A percentile compares a stretch with the other conserved stretches of the same genome.
phyloP scores from a whole-genome alignment of 108 stramenopile species.

The Cyclotella sp. region DNA sequence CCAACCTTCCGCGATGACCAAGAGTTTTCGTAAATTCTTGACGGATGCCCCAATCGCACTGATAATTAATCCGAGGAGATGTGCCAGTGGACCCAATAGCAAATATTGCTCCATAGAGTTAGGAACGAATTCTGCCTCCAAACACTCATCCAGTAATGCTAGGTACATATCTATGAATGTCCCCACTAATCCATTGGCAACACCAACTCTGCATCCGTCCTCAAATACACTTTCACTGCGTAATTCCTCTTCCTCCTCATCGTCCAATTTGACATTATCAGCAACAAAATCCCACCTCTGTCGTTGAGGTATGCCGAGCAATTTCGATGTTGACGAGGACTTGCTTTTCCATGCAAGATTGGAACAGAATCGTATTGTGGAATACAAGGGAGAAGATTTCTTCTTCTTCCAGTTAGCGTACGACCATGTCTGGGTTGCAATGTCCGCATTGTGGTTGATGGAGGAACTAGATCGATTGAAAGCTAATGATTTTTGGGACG shows the following conservation, averaged over 20 bases:
- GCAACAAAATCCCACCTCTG: conserved; percentile 38
- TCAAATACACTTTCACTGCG: conserved; percentile 5
- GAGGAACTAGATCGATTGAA: not conserved
- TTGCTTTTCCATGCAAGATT: conserved; percentile 27
- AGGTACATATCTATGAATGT: conserved; percentile 30
- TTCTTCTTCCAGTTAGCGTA: conserved; percentile 39
- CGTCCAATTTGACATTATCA: conserved; percentile 31
- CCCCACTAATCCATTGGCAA: conserved; percentile 5
- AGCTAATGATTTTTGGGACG: conserved; percentile 2
- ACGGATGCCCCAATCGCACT: conserved; percentile 56
- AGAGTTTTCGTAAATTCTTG: conserved; percentile 49
- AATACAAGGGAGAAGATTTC: conserved; percentile 39
- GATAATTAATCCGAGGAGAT: conserved; percentile 59
- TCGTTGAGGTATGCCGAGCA: not conserved
- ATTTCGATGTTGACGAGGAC: not conserved
- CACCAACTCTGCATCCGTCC: conserved; percentile 4
- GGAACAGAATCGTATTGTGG: conserved; percentile 39
- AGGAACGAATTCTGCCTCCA: not conserved
- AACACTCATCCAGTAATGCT: conserved; percentile 30
- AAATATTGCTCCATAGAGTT: conserved; percentile 15
- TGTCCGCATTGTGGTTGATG: not conserved
- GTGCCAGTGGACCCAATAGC: conserved; percentile 61
- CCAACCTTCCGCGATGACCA: conserved; percentile 44
- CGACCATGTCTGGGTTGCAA: conserved; percentile 26
- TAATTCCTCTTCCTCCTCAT: conserved; percentile 36